phyloP scores from a whole-genome alignment of 108 stramenopile species.

The Conticribra guillardii region DNA sequence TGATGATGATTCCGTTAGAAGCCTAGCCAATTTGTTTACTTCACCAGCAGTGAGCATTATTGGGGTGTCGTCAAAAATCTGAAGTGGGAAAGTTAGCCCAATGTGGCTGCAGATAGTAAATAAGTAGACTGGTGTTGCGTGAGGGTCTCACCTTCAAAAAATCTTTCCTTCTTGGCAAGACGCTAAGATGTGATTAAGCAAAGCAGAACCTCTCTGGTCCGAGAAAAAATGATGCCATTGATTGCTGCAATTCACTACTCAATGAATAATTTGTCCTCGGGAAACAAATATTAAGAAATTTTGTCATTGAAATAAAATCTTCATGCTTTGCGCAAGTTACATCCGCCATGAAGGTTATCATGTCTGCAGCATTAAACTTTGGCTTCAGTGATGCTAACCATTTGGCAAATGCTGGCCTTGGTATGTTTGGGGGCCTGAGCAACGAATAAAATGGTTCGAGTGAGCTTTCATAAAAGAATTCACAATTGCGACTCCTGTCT shows the following conservation, averaged over 20 bases:
- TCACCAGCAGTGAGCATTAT: too few species aligned
- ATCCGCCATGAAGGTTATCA: constrained; percentile 1
- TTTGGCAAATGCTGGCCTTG: constrained; percentile 1
- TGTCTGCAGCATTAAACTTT: constrained; percentile 10
- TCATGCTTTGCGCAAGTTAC: background rate
- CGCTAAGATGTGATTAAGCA: too few species aligned
- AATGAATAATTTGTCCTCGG: background rate
- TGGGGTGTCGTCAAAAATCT: too few species aligned
- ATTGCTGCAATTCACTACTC: background rate
- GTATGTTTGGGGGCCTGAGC: background rate
- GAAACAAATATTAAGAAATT: constrained; percentile 8
- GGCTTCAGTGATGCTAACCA: constrained; percentile 22
- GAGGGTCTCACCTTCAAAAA: too few species aligned
- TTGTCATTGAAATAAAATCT: constrained; percentile 12
- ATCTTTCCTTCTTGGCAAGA: too few species aligned
- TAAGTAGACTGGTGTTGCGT: too few species aligned
- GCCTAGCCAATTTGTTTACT: too few species aligned
- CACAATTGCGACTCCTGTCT: background rate
- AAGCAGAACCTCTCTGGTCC: too few species aligned
- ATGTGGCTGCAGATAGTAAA: too few species aligned
- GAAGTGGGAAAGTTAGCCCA: too few species aligned
- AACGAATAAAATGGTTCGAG: background rate
- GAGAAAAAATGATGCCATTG: background rate
- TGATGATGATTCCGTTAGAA: too few species aligned
- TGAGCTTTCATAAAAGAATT: constrained; percentile 8